Percentiles rank a stretch among this genome's conserved stretches.
Evolutionary conservation across 441 rosid species (phyloP).

Genomic region (Macaranga tanarius): DNA sequence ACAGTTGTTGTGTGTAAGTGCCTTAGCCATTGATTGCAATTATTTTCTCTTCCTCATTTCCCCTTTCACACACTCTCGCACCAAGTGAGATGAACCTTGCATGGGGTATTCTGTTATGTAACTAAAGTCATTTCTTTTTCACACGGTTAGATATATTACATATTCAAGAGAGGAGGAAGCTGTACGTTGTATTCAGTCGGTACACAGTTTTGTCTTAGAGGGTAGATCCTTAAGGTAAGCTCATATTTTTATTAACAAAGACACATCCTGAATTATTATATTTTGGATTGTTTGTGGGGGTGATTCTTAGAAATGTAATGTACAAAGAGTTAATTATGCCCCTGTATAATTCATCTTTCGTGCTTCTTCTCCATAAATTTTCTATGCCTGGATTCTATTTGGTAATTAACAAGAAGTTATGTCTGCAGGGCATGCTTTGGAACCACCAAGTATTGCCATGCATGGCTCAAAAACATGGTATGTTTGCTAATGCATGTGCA

Average conservation of each 20-base stretch:
- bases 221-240: constrained; percentile 67
- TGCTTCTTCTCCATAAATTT: constrained; percentile 3
- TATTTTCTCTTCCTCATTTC: not conserved
- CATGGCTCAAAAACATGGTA: constrained; percentile 87
- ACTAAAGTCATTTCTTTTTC: not conserved
- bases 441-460: constrained; percentile 85
- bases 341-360: not conserved
- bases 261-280: not conserved
- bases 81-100: constrained; percentile 5
- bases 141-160: constrained; percentile 59
- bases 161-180: constrained; percentile 78
- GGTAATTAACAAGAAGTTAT: constrained; percentile 3
- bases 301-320: not conserved
- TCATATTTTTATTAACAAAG: constrained; percentile 4
- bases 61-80: not conserved
- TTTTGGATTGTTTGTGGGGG: not conserved
- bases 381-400: not conserved
- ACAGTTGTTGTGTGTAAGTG: constrained; percentile 76
- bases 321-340: not conserved
- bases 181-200: constrained; percentile 72
- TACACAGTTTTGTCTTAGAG: constrained; percentile 71
- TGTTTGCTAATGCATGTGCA: constrained; percentile 17
- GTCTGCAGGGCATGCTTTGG: constrained; percentile 81
- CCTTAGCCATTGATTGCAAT: constrained; percentile 9
- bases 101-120: not conserved